Base-by-base conservation (phyloP, 1,139 yeast species). In the Debaryomyces nepalensis region DNA sequence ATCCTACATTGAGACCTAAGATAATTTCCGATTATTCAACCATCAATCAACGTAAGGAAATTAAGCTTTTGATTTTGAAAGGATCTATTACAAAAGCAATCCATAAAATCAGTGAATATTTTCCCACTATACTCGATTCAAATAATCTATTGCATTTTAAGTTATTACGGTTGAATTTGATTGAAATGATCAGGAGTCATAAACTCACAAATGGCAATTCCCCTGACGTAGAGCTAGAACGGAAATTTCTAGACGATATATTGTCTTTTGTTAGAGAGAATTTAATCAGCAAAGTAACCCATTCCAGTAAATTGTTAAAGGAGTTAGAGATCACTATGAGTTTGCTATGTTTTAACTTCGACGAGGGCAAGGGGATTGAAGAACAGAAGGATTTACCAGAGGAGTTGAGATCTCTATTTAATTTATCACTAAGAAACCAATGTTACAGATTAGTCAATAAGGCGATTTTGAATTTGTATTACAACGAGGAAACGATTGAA, bases 291-390 rank as follows among this genome's bases (percentile, higher is more conserved):
- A 75, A 82, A 60, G 83, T 87, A 16, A 60, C 79, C 34, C 69
- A 68, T 64, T 62, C 84, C 60, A 58, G 64, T 57, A 59, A 66
- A 57, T 48, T 82, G 65, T 55, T 84, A 61, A 77, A 79, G 46
- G 88, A 84, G 50, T 64, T 85, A 47, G 91, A 85, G 54, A 65
- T 82, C 26, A 80, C 88, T 7, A 84, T 85, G 88, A 82, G 89
- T 41, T 66, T 82, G 40, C 64, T 85, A 23, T 82, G 87, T 51
- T 81, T 81, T 50, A 67, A 61, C 39, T 72, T 73, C 50, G 77
- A 72, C 45, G 43, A 50, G 3, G 44, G 59, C 4, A 59, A 58
- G 20, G 57, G 65, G 16, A 55, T 66, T 3, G 66, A 63, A 26
- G 70, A 68, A 15, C 73, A 70, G 49, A 60, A 62, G 34, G 76